Base-by-base conservation (phyloP, 23 red algal species). In the Gracilaria vermiculophylla region DNA sequence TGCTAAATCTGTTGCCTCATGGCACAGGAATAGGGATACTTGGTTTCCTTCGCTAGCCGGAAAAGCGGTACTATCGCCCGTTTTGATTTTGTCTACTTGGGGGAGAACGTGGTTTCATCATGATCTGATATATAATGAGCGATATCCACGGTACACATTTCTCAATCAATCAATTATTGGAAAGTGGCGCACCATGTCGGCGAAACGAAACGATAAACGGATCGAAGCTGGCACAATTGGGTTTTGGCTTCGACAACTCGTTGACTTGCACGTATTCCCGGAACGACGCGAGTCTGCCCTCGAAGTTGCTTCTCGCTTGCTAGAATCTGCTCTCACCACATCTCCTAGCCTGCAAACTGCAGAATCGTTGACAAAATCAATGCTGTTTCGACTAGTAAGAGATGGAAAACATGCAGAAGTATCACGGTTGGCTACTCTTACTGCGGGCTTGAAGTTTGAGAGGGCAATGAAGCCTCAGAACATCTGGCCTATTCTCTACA, bases 401-500 rank as follows among this genome's bases (percentile, higher is more conserved):
- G 84, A 88, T 47, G 66, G 84, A 39, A 65, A 69, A 31, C 69
- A 88, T 64, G 66, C 69, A 44, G 84, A 88, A 20, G 62, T 69
- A 19, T 73, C 69, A 5, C 49, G 69, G 50, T 36, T 88, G 6
- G 84, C 84, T 39, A 70, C 62, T 3, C 53, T 78, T 48, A 88
- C 72, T 45, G 53, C 84, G 24, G 72, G 84, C 54, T 69, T 88
- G 13, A 73, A 76, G 50, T 88, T 88, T 51, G 84, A 88, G 24
- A 50, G 53, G 42, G 84, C 69, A 16, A 49, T 88, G 48, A 42
- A 76, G 19, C 84, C 49, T 1, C 42, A 76, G 44, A 53, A 65
- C 36, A 57, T 88, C 9, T 88, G 84, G 84, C 84, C 84, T 52
- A 37, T 88, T 77, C 58, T 88, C 29, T 88, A 88, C 57, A 77